Base-by-base conservation (phyloP, 176 grass and related monocot genomes). In the Avena insularis region DNA sequence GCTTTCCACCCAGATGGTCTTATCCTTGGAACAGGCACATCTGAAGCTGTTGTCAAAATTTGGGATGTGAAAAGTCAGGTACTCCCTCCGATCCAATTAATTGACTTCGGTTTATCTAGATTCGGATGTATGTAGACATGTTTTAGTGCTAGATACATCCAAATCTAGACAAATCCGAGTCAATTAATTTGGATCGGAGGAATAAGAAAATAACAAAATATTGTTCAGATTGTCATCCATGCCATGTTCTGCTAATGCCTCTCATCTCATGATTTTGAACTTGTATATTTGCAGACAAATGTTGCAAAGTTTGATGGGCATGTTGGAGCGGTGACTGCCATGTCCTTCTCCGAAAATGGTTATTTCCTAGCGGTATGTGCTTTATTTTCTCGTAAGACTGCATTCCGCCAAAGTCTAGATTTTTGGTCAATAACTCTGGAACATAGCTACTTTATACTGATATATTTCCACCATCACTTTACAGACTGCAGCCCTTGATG, bases 1-100 rank as follows among this genome's bases (percentile, higher is more conserved):
- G 84, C 94, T 66, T 97, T 99, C 65, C 97, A 99, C 82, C 97
- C 97, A 81, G 97, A 99, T 82, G 94, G 97, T 79, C 92, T 99
- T 82, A 99, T 99, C 63, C 97, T 99, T 70, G 97, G 97, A 62
- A 99, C 94, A 35, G 97, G 97, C 65, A 99, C 91, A 40, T 90
- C 94, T 31, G 94, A 94, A 73, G 86, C 92, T 54, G 78, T 94
- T 62, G 94, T 93, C 62, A 99, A 91, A 91, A 99, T 99, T 93
- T 99, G 97, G 97, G 97, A 99, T 86, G 94, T 99, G 20, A 99
- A 99, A 78, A 92, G 94, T 64, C 97, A 99, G 94, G 97, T 99
- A 29, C 29, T 29, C 29, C 29, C 29, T 29, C 29, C 29, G 29
- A 29, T 29, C 29, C 29, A 29, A 29, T 29, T 29, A 29, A 29